A percentile compares a stretch with the other conserved stretches of the same genome.
These are phyloP conservation scores for Verticillium longisporum DNA, from an alignment of 2,329 filamentous ascomycete species.

Conservation along the genomic window DNA sequence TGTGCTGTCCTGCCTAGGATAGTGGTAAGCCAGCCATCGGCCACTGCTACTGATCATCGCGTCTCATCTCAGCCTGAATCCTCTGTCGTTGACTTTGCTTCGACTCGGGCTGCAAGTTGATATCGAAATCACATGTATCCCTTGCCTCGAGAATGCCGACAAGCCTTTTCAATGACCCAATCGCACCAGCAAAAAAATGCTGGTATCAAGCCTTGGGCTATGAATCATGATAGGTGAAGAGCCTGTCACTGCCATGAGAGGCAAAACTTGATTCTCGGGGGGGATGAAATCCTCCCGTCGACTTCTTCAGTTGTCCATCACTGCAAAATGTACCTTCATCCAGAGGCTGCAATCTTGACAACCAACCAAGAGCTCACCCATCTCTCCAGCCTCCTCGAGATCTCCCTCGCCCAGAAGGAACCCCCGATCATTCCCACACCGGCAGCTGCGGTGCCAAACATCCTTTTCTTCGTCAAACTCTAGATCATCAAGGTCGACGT, in stretches of 20 bases:
- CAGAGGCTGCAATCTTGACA: constrained; percentile 62
- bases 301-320: constrained; percentile 32
- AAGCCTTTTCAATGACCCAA: no score
- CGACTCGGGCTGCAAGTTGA: no score
- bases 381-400: constrained; percentile 49
- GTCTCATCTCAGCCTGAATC: no score
- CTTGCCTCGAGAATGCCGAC: no score
- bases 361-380: constrained; percentile 56
- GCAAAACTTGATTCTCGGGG: neutral
- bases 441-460: constrained; percentile 51
- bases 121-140: no score
- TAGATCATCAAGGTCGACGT: constrained; percentile 59
- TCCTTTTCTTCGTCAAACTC: constrained; percentile 39
- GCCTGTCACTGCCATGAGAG: neutral
- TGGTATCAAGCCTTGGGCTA: no score
- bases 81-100: no score
- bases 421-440: constrained; percentile 57
- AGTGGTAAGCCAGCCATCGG: no score
- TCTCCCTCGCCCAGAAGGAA: constrained; percentile 54
- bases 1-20: no score
- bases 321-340: constrained; percentile 57
- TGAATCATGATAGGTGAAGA: neutral
- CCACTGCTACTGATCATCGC: no score
- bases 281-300: constrained; percentile 10
- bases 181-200: no score